Base-by-base conservation (phyloP, 495 filamentous ascomycete species). In the Saxophila tyrrhenica region DNA sequence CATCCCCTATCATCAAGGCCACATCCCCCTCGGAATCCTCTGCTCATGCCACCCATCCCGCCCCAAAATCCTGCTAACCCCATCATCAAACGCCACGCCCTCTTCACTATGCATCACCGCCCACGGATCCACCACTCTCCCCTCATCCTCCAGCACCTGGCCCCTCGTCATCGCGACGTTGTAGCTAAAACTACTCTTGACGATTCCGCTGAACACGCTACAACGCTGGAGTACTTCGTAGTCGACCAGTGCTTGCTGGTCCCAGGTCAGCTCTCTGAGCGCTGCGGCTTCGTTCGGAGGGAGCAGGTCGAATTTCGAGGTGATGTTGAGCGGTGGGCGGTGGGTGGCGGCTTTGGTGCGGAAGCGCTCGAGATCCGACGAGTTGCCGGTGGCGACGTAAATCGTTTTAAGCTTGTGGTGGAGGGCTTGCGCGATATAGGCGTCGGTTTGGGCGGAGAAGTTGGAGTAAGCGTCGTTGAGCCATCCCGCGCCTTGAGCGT, bases 221-320 rank as follows among this genome's bases (percentile, higher is more conserved):
- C 54, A 57, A 16, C 66, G 50, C 20, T 67, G 56, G 63, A 72
- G 61, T 25, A 74, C 59, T 59, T 67, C 66, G 49, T 63, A 71
- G 59, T 74, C 71, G 9, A 74, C 61, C 25, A 68, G 39, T 0
- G 55, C 65, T 22, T 62, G 61, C 58, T 72, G 71, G 38, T 67
- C 64, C 59, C 61, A 67, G 3, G 59, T 62, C 24, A 70, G 52
- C 24, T 59, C 25, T 22, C 39, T 48, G 42, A 63, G 46, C 19
- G 63, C 69, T 1, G 55, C 61, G 8, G 55, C 55, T 8, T 62
- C 56, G 17, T 65, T 15, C 48, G 20, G 39, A 7, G 51, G 39
- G 20, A 60, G 57, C 9, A 56, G 47, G 15, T 51, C 47, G 24
- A 55, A 39, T 54, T 69, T 70, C 7, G 51, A 59, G 8, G 65